Conservation (phyloP, 1,139 yeast genomes). For the Yamadazyma conglobata region DNA sequence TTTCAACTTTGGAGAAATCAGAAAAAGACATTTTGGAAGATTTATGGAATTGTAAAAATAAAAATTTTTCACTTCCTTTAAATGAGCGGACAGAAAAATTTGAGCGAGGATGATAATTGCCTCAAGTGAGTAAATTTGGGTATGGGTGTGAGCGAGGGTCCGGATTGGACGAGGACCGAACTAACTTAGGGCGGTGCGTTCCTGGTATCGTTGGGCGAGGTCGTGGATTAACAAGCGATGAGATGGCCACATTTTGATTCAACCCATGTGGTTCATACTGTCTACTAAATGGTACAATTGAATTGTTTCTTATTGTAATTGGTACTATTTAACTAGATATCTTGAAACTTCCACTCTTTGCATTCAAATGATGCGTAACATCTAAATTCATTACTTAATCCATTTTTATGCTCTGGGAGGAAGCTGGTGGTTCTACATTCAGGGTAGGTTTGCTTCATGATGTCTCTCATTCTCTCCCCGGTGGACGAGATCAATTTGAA, state of each 20-base stretch:
- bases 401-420: slow-evolving; percentile 77
- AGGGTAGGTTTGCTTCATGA: slow-evolving; percentile 61
- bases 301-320: slow-evolving; percentile 1
- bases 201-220: no score
- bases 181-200: no score
- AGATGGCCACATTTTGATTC: no score
- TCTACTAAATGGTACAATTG: no score
- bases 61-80: slow-evolving; percentile 11
- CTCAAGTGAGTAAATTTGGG: neutral
- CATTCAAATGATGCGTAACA: slow-evolving; percentile 77
- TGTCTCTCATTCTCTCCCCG: slow-evolving; percentile 78
- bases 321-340: slow-evolving; percentile 1
- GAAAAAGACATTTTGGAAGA: slow-evolving; percentile 67
- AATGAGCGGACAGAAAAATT: slow-evolving; percentile 4
- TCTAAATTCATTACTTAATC: slow-evolving; percentile 81
- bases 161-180: no score
- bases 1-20: slow-evolving; percentile 75
- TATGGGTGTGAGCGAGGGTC: no score
- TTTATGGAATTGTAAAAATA: slow-evolving; percentile 3
- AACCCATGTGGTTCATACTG: no score
- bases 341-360: slow-evolving; percentile 31
- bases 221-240: no score
- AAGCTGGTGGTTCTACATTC: slow-evolving; percentile 62
- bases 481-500: slow-evolving; percentile 69
- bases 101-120: neutral